Percentiles rank a stretch among this genome's conserved stretches.
Conservation (phyloP, 2,329 filamentous ascomycete species). For the Dothidotthia symphoricarpi region DNA sequence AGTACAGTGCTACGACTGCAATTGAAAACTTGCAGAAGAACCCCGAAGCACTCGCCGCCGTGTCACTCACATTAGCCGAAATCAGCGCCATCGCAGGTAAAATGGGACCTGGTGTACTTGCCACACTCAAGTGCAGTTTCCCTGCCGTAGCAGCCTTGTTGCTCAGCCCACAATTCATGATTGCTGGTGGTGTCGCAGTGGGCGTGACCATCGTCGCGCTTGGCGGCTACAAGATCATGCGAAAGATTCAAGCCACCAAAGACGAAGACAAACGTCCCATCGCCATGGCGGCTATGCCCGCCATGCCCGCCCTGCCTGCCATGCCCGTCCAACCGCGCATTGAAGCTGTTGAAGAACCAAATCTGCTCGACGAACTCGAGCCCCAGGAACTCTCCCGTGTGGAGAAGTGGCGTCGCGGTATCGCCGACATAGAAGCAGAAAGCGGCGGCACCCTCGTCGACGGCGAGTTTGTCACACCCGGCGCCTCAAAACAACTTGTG, state of each 20-base stretch:
- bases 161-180: constrained; percentile 88
- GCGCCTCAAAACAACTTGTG: constrained; percentile 49
- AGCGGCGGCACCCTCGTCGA: constrained; percentile 62
- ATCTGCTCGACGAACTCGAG: constrained; percentile 56
- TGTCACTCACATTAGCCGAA: constrained; percentile 88
- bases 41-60: constrained; percentile 88
- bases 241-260: constrained; percentile 64
- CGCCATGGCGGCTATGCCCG: constrained; percentile 8
- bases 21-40: constrained; percentile 78
- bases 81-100: constrained; percentile 79
- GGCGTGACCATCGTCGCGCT: constrained; percentile 96
- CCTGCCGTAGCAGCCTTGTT: constrained; percentile 85
- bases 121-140: constrained; percentile 73
- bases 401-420: constrained; percentile 63
- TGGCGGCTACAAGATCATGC: constrained; percentile 96
- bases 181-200: constrained; percentile 82
- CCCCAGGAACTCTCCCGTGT: constrained; percentile 58
- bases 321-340: too few relatives aligned
- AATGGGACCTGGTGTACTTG: constrained; percentile 77
- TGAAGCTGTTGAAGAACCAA: constrained; percentile 18
- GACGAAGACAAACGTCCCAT: constrained; percentile 29
- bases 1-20: constrained; percentile 77
- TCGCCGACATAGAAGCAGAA: constrained; percentile 56
- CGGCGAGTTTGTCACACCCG: constrained; percentile 64
- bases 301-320: too few relatives aligned